Percentiles rank a stretch among this genome's conserved stretches.
Evolutionary conservation across 139 green algal genomes (phyloP).

Genomic region (Pleodorina starrii): DNA sequence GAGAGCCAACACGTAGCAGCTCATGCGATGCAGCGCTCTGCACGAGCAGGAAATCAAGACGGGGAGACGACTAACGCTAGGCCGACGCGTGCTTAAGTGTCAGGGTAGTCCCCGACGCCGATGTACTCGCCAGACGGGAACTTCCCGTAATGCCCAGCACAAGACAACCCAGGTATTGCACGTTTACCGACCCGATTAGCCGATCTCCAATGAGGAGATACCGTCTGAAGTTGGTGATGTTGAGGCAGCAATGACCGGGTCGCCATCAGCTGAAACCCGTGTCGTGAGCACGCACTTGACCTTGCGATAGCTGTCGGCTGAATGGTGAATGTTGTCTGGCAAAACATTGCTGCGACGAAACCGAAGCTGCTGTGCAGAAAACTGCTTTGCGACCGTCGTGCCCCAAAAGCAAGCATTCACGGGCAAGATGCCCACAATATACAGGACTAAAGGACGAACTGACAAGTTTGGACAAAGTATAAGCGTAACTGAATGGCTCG

Average conservation of each 20-base stretch:
- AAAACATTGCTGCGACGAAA: conserved; percentile 31
- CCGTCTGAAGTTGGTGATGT: background rate
- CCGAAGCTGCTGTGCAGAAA: background rate
- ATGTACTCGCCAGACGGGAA: background rate
- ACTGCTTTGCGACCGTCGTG: background rate
- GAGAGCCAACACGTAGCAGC: background rate
- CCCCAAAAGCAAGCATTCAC: conserved; percentile 31
- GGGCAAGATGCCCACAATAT: background rate
- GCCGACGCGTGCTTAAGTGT: background rate
- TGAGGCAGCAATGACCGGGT: background rate
- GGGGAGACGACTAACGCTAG: background rate
- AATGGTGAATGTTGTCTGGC: background rate
- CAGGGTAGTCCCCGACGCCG: too few species aligned
- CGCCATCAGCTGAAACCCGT: background rate
- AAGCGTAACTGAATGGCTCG: too few species aligned
- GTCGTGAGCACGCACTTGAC: background rate
- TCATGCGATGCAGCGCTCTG: background rate
- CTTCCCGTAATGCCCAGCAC: background rate
- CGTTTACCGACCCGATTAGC: background rate
- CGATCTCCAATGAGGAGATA: conserved; percentile 9
- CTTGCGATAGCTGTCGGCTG: background rate
- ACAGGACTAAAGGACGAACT: background rate
- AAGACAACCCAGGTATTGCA: background rate
- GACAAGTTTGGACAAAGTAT: background rate
- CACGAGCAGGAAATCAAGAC: too few species aligned